Percentiles rank a stretch among this genome's conserved stretches.
phyloP scores from a whole-genome alignment of 2,329 filamentous ascomycete species.

The Colletotrichum euphorbiae region DNA sequence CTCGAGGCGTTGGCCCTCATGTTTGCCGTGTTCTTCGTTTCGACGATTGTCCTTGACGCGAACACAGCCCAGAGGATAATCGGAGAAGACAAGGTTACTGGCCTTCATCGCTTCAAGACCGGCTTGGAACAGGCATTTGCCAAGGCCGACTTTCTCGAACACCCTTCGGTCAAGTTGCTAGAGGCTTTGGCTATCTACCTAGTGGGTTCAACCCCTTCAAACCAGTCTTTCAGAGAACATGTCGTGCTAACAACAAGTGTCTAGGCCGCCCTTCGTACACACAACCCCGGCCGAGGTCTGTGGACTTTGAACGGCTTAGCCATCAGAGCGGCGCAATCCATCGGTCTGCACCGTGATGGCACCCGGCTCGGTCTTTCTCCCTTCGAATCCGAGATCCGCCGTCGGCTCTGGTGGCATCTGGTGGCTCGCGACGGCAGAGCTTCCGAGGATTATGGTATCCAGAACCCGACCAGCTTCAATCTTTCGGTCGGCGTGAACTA shows the following conservation, averaged over 20 bases:
- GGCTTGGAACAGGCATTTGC: slow-evolving; percentile 54
- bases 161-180: slow-evolving; percentile 50
- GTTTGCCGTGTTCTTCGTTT: slow-evolving; percentile 62
- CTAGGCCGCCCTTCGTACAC: slow-evolving; percentile 47
- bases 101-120: slow-evolving; percentile 47
- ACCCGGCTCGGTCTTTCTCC: slow-evolving; percentile 46
- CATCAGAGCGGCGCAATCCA: slow-evolving; percentile 59
- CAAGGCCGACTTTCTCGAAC: slow-evolving; percentile 53
- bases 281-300: slow-evolving; percentile 49
- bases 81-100: slow-evolving; percentile 42
- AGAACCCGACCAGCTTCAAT: slow-evolving; percentile 35
- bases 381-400: slow-evolving; percentile 66
- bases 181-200: slow-evolving; percentile 54
- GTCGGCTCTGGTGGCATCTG: slow-evolving; percentile 67
- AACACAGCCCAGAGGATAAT: slow-evolving; percentile 50
- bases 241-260: slow-evolving; percentile 14
- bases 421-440: slow-evolving; percentile 63
- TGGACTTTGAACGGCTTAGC: slow-evolving; percentile 58
- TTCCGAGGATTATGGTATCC: slow-evolving; percentile 67
- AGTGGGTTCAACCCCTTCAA: slow-evolving; percentile 43
- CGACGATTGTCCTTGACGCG: slow-evolving; percentile 54
- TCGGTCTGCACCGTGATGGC: slow-evolving; percentile 64
- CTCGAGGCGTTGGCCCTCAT: slow-evolving; percentile 52
- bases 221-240: background rate
- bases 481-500: slow-evolving; percentile 61